Conservation (phyloP, 2,329 filamentous ascomycete species). For the Colletotrichum australisinense region DNA sequence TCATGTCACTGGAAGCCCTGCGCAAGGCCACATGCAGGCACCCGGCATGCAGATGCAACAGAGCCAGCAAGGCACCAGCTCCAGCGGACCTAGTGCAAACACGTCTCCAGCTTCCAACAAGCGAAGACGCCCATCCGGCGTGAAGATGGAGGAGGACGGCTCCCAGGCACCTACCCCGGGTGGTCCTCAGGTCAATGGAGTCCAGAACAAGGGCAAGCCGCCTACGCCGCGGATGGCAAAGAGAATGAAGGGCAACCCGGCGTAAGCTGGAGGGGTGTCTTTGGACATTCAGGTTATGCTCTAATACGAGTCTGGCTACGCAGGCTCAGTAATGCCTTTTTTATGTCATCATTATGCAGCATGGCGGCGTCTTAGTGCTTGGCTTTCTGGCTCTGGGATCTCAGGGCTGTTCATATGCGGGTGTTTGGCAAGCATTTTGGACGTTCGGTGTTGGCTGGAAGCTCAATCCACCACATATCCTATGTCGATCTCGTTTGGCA, state of each 20-base stretch:
- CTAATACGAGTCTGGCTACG: slow-evolving; percentile 20
- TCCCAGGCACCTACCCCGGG: slow-evolving; percentile 61
- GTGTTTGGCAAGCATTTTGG: slow-evolving; percentile 35
- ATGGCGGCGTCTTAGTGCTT: slow-evolving; percentile 49
- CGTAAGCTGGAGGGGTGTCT: slow-evolving; percentile 38
- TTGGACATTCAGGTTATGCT: slow-evolving; percentile 24
- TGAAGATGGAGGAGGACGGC: slow-evolving; percentile 68
- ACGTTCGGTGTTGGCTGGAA: slow-evolving; percentile 27
- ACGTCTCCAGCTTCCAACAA: slow-evolving; percentile 73
- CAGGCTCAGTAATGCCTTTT: slow-evolving; percentile 39
- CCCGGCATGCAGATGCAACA: slow-evolving; percentile 75
- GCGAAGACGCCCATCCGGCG: slow-evolving; percentile 65
- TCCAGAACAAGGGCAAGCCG: slow-evolving; percentile 62
- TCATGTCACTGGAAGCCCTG: slow-evolving; percentile 69
- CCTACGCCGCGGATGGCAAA: slow-evolving; percentile 68
- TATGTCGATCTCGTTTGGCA: slow-evolving; percentile 24
- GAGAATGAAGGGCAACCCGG: slow-evolving; percentile 60
- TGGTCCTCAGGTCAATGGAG: slow-evolving; percentile 63
- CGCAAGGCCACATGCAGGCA: slow-evolving; percentile 71
- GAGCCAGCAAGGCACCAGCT: slow-evolving; percentile 75
- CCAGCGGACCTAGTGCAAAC: slow-evolving; percentile 74
- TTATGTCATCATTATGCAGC: slow-evolving; percentile 47
- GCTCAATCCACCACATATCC: slow-evolving; percentile 12
- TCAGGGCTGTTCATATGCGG: slow-evolving; percentile 34
- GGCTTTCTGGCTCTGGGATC: slow-evolving; percentile 37